These are phyloP conservation scores for Penicillium sp. DNA, from an alignment of 2,329 filamentous ascomycete species.

Conservation along the genomic window DNA sequence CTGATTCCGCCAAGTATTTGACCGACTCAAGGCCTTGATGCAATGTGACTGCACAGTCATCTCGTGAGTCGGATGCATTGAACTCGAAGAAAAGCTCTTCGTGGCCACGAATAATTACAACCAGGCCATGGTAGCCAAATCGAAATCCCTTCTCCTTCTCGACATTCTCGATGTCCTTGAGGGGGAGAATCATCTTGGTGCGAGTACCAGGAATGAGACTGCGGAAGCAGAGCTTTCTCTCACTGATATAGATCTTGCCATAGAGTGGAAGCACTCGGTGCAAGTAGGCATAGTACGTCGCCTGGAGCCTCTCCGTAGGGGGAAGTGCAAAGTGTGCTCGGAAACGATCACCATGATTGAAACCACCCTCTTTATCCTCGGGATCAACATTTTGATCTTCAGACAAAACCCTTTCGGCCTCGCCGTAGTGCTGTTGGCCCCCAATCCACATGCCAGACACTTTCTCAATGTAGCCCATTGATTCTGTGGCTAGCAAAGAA, in stretches of 20 bases:
- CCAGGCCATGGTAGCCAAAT: slow-evolving; percentile 82
- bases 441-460: slow-evolving; percentile 97
- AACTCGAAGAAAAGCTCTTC: slow-evolving; percentile 98
- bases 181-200: slow-evolving; percentile 85
- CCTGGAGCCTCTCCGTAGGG: slow-evolving; percentile 72
- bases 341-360: slow-evolving; percentile 63
- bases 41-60: slow-evolving; percentile 82
- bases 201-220: slow-evolving; percentile 82
- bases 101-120: slow-evolving; percentile 87
- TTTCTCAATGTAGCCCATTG: slow-evolving; percentile 94
- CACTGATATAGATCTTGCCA: slow-evolving; percentile 92
- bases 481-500: slow-evolving; percentile 75
- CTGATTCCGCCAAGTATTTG: slow-evolving; percentile 65
- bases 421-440: slow-evolving; percentile 80
- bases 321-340: slow-evolving; percentile 87
- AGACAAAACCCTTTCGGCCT: slow-evolving; percentile 60
- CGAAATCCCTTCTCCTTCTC: slow-evolving; percentile 94
- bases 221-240: slow-evolving; percentile 83
- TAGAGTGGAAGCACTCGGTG: slow-evolving; percentile 85
- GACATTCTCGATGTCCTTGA: slow-evolving; percentile 87
- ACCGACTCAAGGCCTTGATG: slow-evolving; percentile 69
- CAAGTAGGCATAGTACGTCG: slow-evolving; percentile 89
- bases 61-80: slow-evolving; percentile 66
- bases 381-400: slow-evolving; percentile 58
- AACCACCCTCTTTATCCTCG: slow-evolving; percentile 53